Evolutionary conservation across 176 grass and related monocot species (phyloP).

Genomic region (Typha latifolia): DNA sequence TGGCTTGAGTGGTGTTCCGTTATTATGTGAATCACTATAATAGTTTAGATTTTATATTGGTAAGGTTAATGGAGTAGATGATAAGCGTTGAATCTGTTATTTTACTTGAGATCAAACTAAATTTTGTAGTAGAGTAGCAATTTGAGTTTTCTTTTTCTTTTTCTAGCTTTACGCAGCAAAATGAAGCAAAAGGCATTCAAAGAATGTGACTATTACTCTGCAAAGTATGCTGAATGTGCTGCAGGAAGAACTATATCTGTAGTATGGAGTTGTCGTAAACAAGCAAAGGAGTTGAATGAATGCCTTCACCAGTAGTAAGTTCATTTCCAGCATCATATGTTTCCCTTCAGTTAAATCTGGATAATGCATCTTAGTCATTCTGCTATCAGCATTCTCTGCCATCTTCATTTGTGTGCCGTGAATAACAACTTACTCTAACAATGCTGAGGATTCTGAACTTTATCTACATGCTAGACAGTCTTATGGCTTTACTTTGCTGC

Average conservation of each 20-base stretch:
- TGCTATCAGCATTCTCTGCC: not conserved
- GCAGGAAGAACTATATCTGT: slow-evolving; percentile 83
- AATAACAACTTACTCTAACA: too few species aligned
- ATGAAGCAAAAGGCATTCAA: slow-evolving; percentile 92
- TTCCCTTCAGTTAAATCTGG: not conserved
- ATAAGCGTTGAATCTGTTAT: not conserved
- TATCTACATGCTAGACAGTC: too few species aligned
- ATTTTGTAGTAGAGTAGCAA: not conserved
- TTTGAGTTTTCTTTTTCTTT: not conserved
- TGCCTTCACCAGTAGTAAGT: slow-evolving; percentile 98
- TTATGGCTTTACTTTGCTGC: too few species aligned
- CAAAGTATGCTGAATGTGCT: slow-evolving; percentile 94
- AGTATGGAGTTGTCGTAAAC: slow-evolving; percentile 74
- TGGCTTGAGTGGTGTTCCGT: too few species aligned
- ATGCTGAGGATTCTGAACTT: too few species aligned
- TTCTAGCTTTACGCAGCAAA: slow-evolving; percentile 91
- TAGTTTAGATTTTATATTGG: too few species aligned
- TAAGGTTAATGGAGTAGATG: too few species aligned
- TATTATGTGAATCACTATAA: too few species aligned
- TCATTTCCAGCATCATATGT: not conserved
- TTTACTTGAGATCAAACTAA: not conserved
- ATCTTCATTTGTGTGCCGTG: not conserved
- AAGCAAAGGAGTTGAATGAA: slow-evolving; percentile 82
- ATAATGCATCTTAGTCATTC: not conserved
- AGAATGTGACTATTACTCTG: slow-evolving; percentile 67